Base-by-base conservation (phyloP, 1,139 yeast genomes). In the Yamadazyma kanchanaburiensis region DNA sequence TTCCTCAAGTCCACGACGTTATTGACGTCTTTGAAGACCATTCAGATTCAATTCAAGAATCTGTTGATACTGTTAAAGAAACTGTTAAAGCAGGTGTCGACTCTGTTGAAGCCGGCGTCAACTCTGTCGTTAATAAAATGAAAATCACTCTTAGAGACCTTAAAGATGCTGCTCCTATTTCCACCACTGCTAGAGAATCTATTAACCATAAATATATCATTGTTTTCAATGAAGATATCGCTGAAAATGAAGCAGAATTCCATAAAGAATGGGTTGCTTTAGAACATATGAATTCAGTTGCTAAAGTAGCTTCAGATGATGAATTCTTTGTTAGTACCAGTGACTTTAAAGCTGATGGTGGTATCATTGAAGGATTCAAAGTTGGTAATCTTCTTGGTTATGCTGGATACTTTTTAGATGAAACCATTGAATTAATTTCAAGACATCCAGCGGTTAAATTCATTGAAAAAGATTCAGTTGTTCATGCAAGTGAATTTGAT, bases 181-280 rank as follows among this genome's bases (percentile, higher is more conserved):
- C 30, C 23, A n/a, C 18, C 8, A 31, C 34, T 15, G 40, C 36
- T 12, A 42, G 46, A 33, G 46, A 44, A 21, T 48, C 71, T 31
- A 74, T 86, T 46, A 83, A 88, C 22, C 75, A 56, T 33, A 58
- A 49, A 32, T 65, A 62, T 37, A 56, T 64, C 25, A 51, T 64
- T 27, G 64, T 64, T 15, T 58, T 60, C 34, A 55, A 64, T 14
- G 58, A 58, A 12, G 58, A 46, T 12, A 45, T 51, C 25, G 34
- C 47, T 4, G 42, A 41, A 6, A 37, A 46, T 4, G 55, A 48
- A 24, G 64, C 73, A 22, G 63, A 63, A 18, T 70, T 75, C 65
- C 95, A 86, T 61, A 70, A 71, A 49, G 70, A 72, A 48, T 70
- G 82, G 77, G 75, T 82, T 39, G 60, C 68, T 35, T 64, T 64